These are phyloP conservation scores for Colletotrichum sp. DNA, from an alignment of 2,329 filamentous ascomycete species.

Conservation along the genomic window DNA sequence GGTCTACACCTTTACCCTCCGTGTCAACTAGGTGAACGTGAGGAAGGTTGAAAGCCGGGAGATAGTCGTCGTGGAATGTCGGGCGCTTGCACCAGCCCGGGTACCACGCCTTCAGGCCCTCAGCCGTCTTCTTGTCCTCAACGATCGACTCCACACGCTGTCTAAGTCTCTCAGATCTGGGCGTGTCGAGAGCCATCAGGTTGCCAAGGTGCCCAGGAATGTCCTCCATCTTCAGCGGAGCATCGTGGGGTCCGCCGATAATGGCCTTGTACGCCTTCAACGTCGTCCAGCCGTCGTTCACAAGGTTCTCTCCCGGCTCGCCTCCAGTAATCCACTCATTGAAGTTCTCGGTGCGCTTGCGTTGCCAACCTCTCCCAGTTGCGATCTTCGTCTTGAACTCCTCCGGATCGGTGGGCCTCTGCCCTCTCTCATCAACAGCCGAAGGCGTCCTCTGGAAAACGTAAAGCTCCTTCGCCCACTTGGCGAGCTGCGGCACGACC, in stretches of 20 bases:
- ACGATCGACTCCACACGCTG: conserved; percentile 55
- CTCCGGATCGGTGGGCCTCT: conserved; percentile 43
- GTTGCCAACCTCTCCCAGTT: conserved; percentile 52
- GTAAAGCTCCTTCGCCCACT: conserved; percentile 53
- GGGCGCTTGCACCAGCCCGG: conserved; percentile 68
- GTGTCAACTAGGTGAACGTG: conserved; percentile 68
- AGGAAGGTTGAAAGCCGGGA: conserved; percentile 60
- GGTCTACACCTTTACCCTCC: conserved; percentile 53
- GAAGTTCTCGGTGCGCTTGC: conserved; percentile 49
- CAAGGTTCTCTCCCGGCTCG: conserved; percentile 42
- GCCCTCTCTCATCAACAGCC: conserved; percentile 40
- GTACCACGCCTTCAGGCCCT: conserved; percentile 64
- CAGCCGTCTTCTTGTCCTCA: conserved; percentile 54
- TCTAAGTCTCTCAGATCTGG: conserved; percentile 48
- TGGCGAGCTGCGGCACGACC: conserved; percentile 47
- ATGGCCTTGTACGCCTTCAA: conserved; percentile 43
- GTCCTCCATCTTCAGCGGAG: conserved; percentile 21
- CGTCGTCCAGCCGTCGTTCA: conserved; percentile 54
- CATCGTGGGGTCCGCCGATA: conserved; percentile 28
- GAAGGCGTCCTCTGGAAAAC: conserved; percentile 63
- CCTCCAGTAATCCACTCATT: conserved; percentile 35
- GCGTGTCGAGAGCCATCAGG: conserved; percentile 45
- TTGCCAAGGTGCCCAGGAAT: conserved; percentile 36
- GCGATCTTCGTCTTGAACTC: conserved; percentile 42
- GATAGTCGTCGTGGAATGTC: conserved; percentile 64